phyloP scores from a whole-genome alignment of 768 basidiomycete genomes.

The Rhodocollybia butyracea region DNA sequence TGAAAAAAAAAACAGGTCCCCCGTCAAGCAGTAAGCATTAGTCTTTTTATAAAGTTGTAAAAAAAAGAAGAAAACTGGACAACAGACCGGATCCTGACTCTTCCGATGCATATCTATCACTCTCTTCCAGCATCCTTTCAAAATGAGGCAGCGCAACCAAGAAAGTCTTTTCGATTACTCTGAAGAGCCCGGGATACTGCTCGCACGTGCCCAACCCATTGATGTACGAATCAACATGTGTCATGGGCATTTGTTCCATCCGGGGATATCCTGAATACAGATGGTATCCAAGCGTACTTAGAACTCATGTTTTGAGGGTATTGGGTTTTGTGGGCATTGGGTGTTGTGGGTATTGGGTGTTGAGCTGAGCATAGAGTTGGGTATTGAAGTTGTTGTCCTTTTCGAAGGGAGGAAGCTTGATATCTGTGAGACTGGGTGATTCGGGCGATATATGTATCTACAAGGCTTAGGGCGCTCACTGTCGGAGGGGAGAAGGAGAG shows the following conservation, averaged over 20 bases:
- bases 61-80: neutral
- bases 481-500: neutral
- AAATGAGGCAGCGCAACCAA: constrained; percentile 12
- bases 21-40: too few species aligned
- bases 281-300: constrained; percentile 13
- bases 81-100: too few species aligned
- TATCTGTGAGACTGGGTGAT: neutral
- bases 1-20: too few species aligned
- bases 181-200: constrained; percentile 8
- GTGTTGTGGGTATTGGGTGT: too few species aligned
- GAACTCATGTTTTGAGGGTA: constrained; percentile 3
- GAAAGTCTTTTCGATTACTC: constrained; percentile 14
- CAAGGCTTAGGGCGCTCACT: neutral
- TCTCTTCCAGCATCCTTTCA: constrained; percentile 4
- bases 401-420: neutral
- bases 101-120: too few species aligned
- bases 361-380: neutral
- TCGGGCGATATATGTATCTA: constrained; percentile 12
- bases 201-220: constrained; percentile 16
- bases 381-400: neutral
- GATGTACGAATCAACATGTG: constrained; percentile 17
- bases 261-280: constrained; percentile 11
- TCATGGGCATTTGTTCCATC: constrained; percentile 11
- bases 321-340: too few species aligned
- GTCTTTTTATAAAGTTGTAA: too few species aligned